phyloP scores from a whole-genome alignment of 2,329 filamentous ascomycete species.

The Phaeosphaeriaceae sp. region DNA sequence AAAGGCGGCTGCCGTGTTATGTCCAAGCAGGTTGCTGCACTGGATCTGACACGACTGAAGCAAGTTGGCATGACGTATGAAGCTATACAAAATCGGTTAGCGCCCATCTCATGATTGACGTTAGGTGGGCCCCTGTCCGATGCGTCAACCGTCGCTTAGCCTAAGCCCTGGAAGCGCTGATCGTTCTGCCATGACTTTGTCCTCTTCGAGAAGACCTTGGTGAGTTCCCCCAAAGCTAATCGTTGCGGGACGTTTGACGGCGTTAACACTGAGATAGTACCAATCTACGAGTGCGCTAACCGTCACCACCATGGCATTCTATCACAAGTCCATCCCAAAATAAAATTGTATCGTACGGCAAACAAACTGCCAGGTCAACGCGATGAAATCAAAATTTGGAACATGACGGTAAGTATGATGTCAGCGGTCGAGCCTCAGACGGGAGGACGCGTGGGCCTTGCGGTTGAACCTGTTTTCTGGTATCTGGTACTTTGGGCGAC shows the following conservation, averaged over 20 bases:
- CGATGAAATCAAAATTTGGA: background rate
- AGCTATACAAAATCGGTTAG: background rate
- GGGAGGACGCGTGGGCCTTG: conserved; percentile 10
- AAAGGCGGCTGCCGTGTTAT: conserved; percentile 23
- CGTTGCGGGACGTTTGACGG: conserved; percentile 6
- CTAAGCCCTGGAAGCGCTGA: conserved; percentile 15
- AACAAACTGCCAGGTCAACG: conserved; percentile 1
- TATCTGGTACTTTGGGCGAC: conserved; percentile 6
- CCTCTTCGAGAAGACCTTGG: conserved; percentile 8
- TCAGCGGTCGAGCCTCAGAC: conserved; percentile 17
- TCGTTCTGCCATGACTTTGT: conserved; percentile 13
- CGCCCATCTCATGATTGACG: background rate
- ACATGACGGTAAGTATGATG: conserved; percentile 24
- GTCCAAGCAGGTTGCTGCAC: conserved; percentile 29
- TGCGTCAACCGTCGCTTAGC: conserved; percentile 20
- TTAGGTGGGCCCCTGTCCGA: background rate
- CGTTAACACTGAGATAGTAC: conserved; percentile 4
- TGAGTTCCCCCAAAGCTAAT: conserved; percentile 1
- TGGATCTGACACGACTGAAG: conserved; percentile 15
- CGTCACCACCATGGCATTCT: background rate
- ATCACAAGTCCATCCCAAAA: background rate
- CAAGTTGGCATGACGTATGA: conserved; percentile 15
- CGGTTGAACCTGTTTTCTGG: conserved; percentile 19
- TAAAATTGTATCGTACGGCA: background rate
- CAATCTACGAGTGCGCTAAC: background rate